phyloP scores from a whole-genome alignment of 139 green algal genomes.

The Volvox reticuliferus region DNA sequence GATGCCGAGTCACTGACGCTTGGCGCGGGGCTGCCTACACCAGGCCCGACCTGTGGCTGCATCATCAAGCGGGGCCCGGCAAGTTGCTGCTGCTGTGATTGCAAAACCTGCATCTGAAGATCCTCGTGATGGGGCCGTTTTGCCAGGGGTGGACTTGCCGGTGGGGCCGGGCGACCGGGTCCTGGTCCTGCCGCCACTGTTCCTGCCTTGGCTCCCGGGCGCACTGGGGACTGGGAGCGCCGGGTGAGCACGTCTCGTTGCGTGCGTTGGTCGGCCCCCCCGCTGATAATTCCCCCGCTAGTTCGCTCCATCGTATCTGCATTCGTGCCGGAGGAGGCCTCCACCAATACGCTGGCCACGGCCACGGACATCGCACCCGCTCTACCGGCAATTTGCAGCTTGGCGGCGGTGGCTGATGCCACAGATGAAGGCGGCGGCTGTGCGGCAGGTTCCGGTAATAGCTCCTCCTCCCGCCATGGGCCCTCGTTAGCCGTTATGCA shows the following conservation, averaged over 20 bases:
- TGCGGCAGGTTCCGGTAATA: slow-evolving; percentile 1
- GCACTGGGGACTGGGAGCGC: slow-evolving; percentile 8
- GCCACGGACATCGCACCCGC: too few relatives aligned
- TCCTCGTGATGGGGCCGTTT: slow-evolving; percentile 7
- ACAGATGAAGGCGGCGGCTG: neutral
- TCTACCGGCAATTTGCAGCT: too few relatives aligned
- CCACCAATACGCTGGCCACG: too few relatives aligned
- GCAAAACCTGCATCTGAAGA: neutral
- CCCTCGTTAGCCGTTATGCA: slow-evolving; percentile 23
- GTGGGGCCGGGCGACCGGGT: neutral
- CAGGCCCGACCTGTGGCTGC: neutral
- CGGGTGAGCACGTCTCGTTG: neutral
- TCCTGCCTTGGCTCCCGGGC: neutral
- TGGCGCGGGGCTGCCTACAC: slow-evolving; percentile 9
- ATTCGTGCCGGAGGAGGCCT: too few relatives aligned
- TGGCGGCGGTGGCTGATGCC: too few relatives aligned
- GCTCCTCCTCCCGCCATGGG: slow-evolving; percentile 25
- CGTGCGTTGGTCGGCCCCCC: neutral
- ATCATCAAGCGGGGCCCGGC: neutral
- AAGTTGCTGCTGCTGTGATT: neutral
- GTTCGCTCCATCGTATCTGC: too few relatives aligned
- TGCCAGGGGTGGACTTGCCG: neutral
- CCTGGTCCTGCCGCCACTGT: neutral
- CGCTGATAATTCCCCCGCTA: neutral
- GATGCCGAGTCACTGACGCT: slow-evolving; percentile 14